Conservation (phyloP, 306 rosid species). For the Spatholobus suberectus region DNA sequence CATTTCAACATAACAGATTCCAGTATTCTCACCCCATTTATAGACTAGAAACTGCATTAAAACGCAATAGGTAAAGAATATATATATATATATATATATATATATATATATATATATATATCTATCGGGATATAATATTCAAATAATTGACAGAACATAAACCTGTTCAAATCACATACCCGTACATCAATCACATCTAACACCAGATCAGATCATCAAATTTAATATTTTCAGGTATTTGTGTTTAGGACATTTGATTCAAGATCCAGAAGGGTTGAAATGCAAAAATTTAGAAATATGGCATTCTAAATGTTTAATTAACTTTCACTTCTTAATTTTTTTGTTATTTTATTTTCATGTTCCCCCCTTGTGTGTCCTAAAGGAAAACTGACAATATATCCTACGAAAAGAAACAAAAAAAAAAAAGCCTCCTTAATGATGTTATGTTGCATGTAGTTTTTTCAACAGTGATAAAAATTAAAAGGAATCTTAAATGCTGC, state of each 20-base stretch:
- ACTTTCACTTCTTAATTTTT: conserved; percentile 1
- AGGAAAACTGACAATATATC: conserved; percentile 16
- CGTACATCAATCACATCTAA: conserved; percentile 10
- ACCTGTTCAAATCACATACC: conserved; percentile 3
- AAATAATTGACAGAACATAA: conserved; percentile 29
- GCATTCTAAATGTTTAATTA: neutral
- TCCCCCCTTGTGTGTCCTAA: neutral
- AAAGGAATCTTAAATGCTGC: neutral
- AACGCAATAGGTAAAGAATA: neutral
- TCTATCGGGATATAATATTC: conserved; percentile 24
- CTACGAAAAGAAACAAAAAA: neutral
- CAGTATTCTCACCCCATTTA: conserved; percentile 14
- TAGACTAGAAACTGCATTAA: neutral
- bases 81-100: no score
- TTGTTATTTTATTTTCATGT: neutral
- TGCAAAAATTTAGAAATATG: neutral
- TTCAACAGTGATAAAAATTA: neutral
- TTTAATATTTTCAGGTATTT: conserved; percentile 11
- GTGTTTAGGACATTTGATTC: neutral
- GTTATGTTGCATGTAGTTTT: neutral
- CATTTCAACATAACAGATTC: conserved; percentile 28
- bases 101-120: no score
- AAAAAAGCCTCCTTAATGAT: neutral
- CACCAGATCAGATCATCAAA: conserved; percentile 14
- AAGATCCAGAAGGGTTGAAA: conserved; percentile 24